phyloP scores from a whole-genome alignment of 73 alveolate species.

The Paramecium bursaria region DNA sequence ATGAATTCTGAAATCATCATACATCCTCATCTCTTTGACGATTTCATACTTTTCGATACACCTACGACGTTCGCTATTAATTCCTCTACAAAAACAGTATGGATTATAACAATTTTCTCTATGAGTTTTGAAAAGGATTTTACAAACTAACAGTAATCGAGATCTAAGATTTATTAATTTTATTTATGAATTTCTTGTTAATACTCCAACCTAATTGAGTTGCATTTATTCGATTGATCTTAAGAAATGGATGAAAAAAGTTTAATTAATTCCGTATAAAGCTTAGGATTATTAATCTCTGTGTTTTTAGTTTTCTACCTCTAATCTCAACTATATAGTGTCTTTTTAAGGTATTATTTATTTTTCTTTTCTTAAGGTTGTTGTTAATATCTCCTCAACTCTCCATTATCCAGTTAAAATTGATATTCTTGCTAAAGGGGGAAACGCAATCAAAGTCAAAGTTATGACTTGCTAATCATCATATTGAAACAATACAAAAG shows the following conservation, averaged over 20 bases:
- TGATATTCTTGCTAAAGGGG: background rate
- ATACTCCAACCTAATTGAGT: constrained; percentile 23
- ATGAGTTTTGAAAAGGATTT: constrained; percentile 12
- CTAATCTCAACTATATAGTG: no score
- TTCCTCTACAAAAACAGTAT: constrained; percentile 48
- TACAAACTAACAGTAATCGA: constrained; percentile 12
- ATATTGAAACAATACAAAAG: background rate
- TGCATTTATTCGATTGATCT: constrained; percentile 19
- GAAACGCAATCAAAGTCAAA: constrained; percentile 26
- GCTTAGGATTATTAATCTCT: no score
- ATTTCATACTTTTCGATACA: constrained; percentile 34
- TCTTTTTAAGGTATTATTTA: no score
- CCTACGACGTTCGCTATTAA: constrained; percentile 30
- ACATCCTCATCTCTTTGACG: constrained; percentile 58
- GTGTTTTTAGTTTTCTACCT: no score
- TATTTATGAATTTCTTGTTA: constrained; percentile 24
- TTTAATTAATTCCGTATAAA: no score
- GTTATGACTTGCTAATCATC: constrained; percentile 1
- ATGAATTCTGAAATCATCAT: constrained; percentile 50
- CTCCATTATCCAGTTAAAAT: background rate
- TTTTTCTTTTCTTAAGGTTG: no score
- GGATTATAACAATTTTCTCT: constrained; percentile 49
- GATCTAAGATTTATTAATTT: background rate
- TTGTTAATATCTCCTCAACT: background rate
- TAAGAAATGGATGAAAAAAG: constrained; percentile 19